A percentile compares a stretch with the other conserved stretches of the same genome.
These are phyloP conservation scores for Penicillium cataractarum DNA, from an alignment of 495 filamentous ascomycete genomes.

Conservation along the genomic window DNA sequence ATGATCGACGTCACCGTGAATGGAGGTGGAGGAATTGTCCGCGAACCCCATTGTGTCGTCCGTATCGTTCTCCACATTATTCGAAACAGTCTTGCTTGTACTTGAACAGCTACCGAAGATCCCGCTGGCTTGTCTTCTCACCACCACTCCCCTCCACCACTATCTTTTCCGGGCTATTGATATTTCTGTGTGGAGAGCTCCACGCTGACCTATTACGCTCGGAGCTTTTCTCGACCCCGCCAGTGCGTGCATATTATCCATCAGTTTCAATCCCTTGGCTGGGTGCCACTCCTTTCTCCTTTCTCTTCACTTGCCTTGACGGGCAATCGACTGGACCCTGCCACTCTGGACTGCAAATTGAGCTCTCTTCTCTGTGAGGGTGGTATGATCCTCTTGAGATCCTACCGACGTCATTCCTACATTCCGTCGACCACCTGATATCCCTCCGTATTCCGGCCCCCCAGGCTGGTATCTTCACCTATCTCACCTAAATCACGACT, in stretches of 20 bases:
- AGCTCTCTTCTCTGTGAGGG: constrained; percentile 4
- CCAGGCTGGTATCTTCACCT: not conserved
- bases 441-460: not conserved
- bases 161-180: not conserved
- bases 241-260: constrained; percentile 20
- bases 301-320: not conserved
- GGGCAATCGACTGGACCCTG: not conserved
- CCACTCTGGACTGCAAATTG: not conserved
- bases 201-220: not conserved
- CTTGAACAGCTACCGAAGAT: not conserved
- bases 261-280: constrained; percentile 10
- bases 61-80: not conserved
- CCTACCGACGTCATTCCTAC: constrained; percentile 34
- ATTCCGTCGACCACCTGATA: constrained; percentile 20
- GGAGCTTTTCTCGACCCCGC: constrained; percentile 7
- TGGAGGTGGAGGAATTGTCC: constrained; percentile 11
- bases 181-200: not conserved
- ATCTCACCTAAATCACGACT: not conserved
- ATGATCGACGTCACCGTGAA: constrained; percentile 38
- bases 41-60: not conserved
- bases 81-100: not conserved
- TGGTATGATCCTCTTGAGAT: constrained; percentile 28
- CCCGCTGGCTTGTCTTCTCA: not conserved
- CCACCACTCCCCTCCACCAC: not conserved
- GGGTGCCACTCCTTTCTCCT: not conserved